Conservation (phyloP, 768 basidiomycete species). For the Collybiopsis luxurians region DNA sequence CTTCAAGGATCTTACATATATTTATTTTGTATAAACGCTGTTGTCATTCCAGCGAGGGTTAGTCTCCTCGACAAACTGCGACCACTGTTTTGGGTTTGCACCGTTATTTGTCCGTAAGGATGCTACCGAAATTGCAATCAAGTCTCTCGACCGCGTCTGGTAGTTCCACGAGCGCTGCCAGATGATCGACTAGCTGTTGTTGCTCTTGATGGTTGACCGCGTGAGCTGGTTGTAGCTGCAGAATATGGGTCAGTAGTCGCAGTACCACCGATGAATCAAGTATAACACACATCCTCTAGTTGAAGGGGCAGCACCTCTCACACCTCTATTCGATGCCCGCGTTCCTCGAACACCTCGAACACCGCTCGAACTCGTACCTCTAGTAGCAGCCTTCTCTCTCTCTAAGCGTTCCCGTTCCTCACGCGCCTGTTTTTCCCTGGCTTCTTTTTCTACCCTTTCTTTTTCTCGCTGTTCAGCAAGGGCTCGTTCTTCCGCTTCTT, state of each 20-base stretch:
- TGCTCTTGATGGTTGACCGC: neutral
- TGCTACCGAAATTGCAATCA: too few relatives aligned
- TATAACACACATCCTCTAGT: slow-evolving; percentile 6
- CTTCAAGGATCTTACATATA: too few relatives aligned
- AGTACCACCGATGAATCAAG: too few relatives aligned
- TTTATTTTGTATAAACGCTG: too few relatives aligned
- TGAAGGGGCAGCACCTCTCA: slow-evolving; percentile 26
- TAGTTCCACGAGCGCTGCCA: neutral
- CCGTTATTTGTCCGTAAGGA: too few relatives aligned
- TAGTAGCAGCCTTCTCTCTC: slow-evolving; percentile 42
- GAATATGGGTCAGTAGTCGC: neutral
- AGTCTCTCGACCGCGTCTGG: neutral
- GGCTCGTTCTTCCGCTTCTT: slow-evolving; percentile 46
- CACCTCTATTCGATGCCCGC: slow-evolving; percentile 57
- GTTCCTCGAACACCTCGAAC: slow-evolving; percentile 74
- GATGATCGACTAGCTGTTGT: neutral
- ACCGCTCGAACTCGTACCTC: slow-evolving; percentile 20
- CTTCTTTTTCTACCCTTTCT: slow-evolving; percentile 51
- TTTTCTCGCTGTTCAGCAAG: slow-evolving; percentile 34
- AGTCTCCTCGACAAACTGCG: too few relatives aligned
- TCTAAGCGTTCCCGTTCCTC: slow-evolving; percentile 41
- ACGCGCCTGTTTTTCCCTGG: slow-evolving; percentile 39
- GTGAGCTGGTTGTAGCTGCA: neutral
- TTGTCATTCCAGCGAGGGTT: too few relatives aligned
- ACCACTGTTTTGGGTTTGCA: too few relatives aligned